Base-by-base conservation (phyloP, 2,329 filamentous ascomycete species). In the Lasiodiplodia citricola region DNA sequence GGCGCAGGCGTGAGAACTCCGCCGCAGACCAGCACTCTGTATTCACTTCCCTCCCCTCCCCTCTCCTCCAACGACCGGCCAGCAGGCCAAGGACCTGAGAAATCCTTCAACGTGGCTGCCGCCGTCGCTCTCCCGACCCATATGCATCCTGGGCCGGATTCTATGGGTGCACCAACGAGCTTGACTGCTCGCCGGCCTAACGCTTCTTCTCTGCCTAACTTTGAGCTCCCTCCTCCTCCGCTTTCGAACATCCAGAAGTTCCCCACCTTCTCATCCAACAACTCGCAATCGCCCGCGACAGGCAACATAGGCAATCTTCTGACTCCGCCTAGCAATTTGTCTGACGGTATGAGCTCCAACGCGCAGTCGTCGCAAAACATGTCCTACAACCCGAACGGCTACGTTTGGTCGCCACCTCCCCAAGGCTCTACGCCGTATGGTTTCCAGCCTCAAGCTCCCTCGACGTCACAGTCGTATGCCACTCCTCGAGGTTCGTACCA, bases 161-260 rank as follows among this genome's bases (percentile, higher is more conserved):
- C 83, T 78, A 86, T 90, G 82, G 85, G 85, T 79, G 83, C 85
- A 75, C 85, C 87, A 74, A 84, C 86, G 77, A 91, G 90, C 82
- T 89, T 94, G 78, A 88, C 90, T 73, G 86, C 90, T 79, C 87
- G 91, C 75, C 88, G 91, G 79, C 87, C 89, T 76, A 90, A 90
- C 75, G 88, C 91, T 71, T 88, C 87, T 69, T 87, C 87, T 74
- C 85, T 94, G 71, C 90, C 91, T 69, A 86, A 82, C 73, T 92
- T 92, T 76, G 88, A 91, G 75, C 86, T 93, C 63, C 88, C 88
- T 72, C 88, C 90, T 66, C 88, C 89, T 73, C 85, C 87, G 63
- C 82, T 87, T 75, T 87, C 85, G 74, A 79, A 83, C 68, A 77
- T 73, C 75, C 78, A 79, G 74, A 76, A 74, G 56, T 73, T 79